Conservation (phyloP, 1,284 basidiomycete genomes). For the Tremellales sp. region DNA sequence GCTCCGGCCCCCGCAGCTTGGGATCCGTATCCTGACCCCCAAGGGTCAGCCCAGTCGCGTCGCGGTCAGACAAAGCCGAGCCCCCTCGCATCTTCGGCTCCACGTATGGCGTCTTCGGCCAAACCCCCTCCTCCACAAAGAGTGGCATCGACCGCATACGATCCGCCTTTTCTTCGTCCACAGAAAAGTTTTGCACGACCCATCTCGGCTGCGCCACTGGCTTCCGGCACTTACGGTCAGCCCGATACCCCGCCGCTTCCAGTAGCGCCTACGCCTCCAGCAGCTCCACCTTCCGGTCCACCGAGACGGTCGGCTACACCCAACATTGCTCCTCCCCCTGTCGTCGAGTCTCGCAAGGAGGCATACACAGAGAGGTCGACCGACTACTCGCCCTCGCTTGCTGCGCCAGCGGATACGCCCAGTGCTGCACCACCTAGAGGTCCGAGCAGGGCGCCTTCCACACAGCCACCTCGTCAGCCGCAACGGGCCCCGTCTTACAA, state of each 20-base stretch:
- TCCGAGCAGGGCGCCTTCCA: constrained; percentile 5
- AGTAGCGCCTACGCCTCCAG: constrained; percentile 9
- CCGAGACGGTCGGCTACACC: constrained; percentile 16
- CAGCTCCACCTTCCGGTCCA: constrained; percentile 24
- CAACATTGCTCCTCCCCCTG: constrained; percentile 8
- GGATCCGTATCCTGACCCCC: constrained; percentile 9
- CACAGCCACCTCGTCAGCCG: not conserved
- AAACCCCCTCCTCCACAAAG: constrained; percentile 28
- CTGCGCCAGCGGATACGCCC: too few relatives aligned
- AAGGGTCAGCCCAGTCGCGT: too few relatives aligned
- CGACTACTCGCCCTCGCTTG: constrained; percentile 5
- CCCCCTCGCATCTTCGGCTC: too few relatives aligned
- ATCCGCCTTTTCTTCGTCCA: constrained; percentile 39
- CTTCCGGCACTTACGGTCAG: constrained; percentile 12
- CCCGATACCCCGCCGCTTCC: constrained; percentile 10
- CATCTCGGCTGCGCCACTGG: constrained; percentile 11
- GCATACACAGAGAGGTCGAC: not conserved
- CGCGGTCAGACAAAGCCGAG: not conserved
- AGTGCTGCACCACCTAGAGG: not conserved
- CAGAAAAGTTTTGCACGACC: constrained; percentile 36
- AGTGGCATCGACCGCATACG: constrained; percentile 43
- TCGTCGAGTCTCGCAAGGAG: too few relatives aligned
- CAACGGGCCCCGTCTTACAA: constrained; percentile 8
- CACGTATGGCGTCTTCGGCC: constrained; percentile 6
- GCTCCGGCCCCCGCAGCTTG: constrained; percentile 18